phyloP scores from a whole-genome alignment of 208 protist species.

The Tritrichomonas musculus region DNA sequence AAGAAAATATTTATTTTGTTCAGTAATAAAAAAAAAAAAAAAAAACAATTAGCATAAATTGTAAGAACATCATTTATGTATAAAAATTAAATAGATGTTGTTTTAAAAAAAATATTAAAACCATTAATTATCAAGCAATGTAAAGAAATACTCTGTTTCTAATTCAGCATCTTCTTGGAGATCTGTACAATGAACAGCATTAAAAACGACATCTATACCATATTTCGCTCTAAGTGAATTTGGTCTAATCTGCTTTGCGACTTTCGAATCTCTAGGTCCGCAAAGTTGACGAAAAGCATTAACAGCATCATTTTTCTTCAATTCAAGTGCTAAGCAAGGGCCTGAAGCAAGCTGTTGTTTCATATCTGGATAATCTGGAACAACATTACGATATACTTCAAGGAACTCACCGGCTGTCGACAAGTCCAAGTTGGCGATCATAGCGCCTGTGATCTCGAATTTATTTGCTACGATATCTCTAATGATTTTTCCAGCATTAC shows the following conservation, averaged over 20 bases:
- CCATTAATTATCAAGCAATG: constrained; percentile 12
- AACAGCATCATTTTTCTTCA: not conserved
- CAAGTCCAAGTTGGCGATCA: not conserved
- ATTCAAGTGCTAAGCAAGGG: not conserved
- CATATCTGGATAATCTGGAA: constrained; percentile 15
- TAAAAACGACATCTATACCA: constrained; percentile 14
- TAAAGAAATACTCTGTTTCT: constrained; percentile 32
- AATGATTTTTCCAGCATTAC: not conserved
- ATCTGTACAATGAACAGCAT: constrained; percentile 32
- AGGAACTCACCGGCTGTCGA: not conserved
- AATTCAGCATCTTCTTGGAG: constrained; percentile 26
- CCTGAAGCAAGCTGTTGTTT: not conserved
- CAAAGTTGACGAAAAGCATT: not conserved
- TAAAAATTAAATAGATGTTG: too few species aligned
- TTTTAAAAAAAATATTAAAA: too few species aligned
- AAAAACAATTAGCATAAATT: too few species aligned
- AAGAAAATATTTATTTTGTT: too few species aligned
- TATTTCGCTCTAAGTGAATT: not conserved
- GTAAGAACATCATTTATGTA: too few species aligned
- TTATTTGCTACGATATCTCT: not conserved
- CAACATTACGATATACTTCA: not conserved
- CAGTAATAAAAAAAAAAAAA: too few species aligned
- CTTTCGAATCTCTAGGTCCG: not conserved
- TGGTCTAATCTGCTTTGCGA: constrained; percentile 6
- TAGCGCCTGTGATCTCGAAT: not conserved